Base-by-base conservation (phyloP, 1,284 basidiomycete genomes). In the Trichosporon ovoides region DNA sequence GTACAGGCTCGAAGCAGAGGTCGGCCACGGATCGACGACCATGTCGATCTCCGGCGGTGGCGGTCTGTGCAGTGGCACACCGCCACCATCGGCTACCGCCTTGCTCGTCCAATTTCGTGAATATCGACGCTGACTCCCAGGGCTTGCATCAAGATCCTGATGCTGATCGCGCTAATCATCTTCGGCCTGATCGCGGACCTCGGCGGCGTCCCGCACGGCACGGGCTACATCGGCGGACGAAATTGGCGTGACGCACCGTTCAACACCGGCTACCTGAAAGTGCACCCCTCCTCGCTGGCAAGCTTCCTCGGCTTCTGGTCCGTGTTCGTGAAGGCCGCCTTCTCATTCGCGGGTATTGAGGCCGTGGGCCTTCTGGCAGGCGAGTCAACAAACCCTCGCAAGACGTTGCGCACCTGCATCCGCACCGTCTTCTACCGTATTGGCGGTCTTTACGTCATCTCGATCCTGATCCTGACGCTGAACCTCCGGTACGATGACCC, bases 381-480 rank as follows among this genome's bases (percentile, higher is more conserved):
- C 19, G 78, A 79, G 60, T 72, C 76, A 46, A 66, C 66, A 53
- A 87, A 82, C 68, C 89, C 88, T 1, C 83, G 87, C 43, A 62
- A 63, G 53, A 89, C 87, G 68, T 85, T 91, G 58, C 80, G 83
- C 38, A 87, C 84, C 67, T 24, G 24, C 2, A 58, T 53, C 19
- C 52, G 57, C 80, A 80, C 86, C 35, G 87, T 90, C 12, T 87
- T 85, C 71, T 77, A 84, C 61, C 84, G 86, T 66, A 88, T 92
- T 61, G 80, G 76, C 22, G 61, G 80, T 50, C 79, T 91, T 70
- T 91, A 91, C 57, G 24, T 59, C 18, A 16, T 59, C 34, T 51
- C 53, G 3, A 43, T 55, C n/a, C 10, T 55, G 13, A 55, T 91
- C 24, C 49, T 53, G 28, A 36, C 40, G 22, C 51, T 57, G 24